Base-by-base conservation (phyloP, 129 eudicot genomes). In the Pulicaria dysenterica region DNA sequence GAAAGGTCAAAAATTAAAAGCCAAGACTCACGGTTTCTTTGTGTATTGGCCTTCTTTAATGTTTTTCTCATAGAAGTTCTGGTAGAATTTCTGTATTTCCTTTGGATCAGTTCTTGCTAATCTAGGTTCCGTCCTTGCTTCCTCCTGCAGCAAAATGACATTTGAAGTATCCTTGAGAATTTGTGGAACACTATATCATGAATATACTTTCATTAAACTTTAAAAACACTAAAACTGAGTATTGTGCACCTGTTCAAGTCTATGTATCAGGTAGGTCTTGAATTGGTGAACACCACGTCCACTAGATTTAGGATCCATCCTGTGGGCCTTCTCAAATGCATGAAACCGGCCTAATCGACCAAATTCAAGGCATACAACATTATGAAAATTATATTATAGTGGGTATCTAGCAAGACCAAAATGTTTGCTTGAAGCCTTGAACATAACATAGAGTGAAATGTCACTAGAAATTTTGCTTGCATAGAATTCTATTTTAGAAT, bases 251-350 rank as follows among this genome's bases (percentile, higher is more conserved):
- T 72, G 81, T 42, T 86, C 84, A 64, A 91, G 96, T 82, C 88
- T 88, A 81, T 85, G 95, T 64, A 95, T 78, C 74, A 95, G 80
- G 78, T 88, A 90, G 41, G 99, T 95, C 84, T 95, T 95, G 64
- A 95, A 95, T 64, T 95, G 99, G 45, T 97, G 91, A 74, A 88
- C 96, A 54, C 97, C 96, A 15, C 97, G 87, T 42, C 99, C 97
- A 80, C 73, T 95, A 58, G 96, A 91, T 36, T 79, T 86, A 42
- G 91, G 88, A 74, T 95, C 99, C 99, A 88, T 88, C 74, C 83
- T 70, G 79, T 95, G 99, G 70, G 97, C 97, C 83, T 78, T 95
- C 83, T 95, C 99, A 73, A 95, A 86, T 61, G 99, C 99, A 86
- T 91, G 97, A 74, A 95, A 91, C 40, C 97, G 97, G 60, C 99